Percentiles rank a stretch among this genome's conserved stretches.
Evolutionary conservation across 768 basidiomycete genomes (phyloP).

Genomic region (Hirschioporus abietinus): DNA sequence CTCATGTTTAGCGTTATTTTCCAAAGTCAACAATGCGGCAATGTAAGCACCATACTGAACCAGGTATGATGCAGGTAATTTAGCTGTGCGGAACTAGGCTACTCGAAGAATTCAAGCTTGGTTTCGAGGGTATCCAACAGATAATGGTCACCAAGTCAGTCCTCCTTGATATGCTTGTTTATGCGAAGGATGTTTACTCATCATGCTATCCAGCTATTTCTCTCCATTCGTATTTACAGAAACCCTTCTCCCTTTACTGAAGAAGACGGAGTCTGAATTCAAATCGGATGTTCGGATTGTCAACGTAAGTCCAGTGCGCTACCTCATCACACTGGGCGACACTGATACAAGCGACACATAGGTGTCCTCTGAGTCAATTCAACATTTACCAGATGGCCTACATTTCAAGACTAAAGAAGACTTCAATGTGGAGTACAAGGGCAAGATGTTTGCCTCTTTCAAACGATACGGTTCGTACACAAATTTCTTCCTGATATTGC

Average conservation of each 20-base stretch:
- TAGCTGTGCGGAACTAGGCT: not conserved
- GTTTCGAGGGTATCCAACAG: slow-evolving; percentile 26
- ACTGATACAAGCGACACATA: slow-evolving; percentile 12
- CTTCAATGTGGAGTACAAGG: slow-evolving; percentile 31
- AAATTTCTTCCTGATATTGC: too few species aligned
- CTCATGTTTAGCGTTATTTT: not conserved
- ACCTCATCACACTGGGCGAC: not conserved
- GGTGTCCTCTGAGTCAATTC: slow-evolving; percentile 29
- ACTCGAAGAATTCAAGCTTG: not conserved
- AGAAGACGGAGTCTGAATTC: slow-evolving; percentile 39
- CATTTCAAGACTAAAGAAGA: slow-evolving; percentile 29
- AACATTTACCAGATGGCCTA: slow-evolving; percentile 15
- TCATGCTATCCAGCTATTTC: slow-evolving; percentile 36
- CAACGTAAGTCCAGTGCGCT: slow-evolving; percentile 32
- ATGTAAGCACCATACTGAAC: slow-evolving; percentile 28
- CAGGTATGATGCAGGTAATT: not conserved
- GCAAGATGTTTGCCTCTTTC: slow-evolving; percentile 14
- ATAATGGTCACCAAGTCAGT: slow-evolving; percentile 43
- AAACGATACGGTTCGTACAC: slow-evolving; percentile 28
- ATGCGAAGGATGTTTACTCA: slow-evolving; percentile 9
- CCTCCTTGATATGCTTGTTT: not conserved
- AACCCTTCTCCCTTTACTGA: slow-evolving; percentile 47
- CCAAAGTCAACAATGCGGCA: slow-evolving; percentile 53
- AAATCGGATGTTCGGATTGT: slow-evolving; percentile 57
- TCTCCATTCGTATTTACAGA: slow-evolving; percentile 51